Evolutionary conservation across 2,329 filamentous ascomycete genomes (phyloP), one percentile per base, ranked within the genome.

Genomic region (Stachybotrys elegans): DNA sequence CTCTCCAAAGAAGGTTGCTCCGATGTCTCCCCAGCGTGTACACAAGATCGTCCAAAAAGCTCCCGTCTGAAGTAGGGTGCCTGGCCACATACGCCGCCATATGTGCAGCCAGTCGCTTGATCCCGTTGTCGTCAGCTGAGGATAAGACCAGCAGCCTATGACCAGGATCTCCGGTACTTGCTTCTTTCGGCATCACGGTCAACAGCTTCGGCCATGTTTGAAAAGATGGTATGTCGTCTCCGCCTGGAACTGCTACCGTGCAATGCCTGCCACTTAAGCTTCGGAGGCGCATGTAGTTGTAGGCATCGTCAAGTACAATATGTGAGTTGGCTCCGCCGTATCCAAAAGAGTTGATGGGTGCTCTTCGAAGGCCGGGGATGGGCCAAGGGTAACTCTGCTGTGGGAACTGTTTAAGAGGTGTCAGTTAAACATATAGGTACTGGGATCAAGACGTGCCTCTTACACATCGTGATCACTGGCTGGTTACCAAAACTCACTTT

Each of bases 281-380:
- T 14, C 20, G 34, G 13, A 45, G 46, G 11, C 43, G 39, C 39
- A 51, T 16, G 37, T 39, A 16, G 8, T 8, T 39, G 9, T 27
- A 38, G 2, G 51, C 48, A 14, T 51, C 51, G 22, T 56, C 53
- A n/a, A 56, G 14, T 25, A 56, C 47, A n/a, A 44, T 43, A 20
- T 56, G 53, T 4, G 51, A 42, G 35, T 56, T 56, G 21, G 52
- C 43, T 13, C 53, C 53, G 5, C 53, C 53, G 22, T 52, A 53
- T 1, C 53, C 53, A 16, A 56, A 56, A 1, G 40, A 47, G 43
- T 56, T 56, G 21, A 56, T 44, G 35, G 49, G 29, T 36, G 45
- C 42, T 43, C 51, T 12, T 21, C 41, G 43, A 13, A 37, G 29
- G 3, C 42, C 38, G 8, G 13, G 6, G 5, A 14, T 5, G 5